Base-by-base conservation (phyloP, 2,329 filamentous ascomycete species). In the Cytospora chrysosperma region DNA sequence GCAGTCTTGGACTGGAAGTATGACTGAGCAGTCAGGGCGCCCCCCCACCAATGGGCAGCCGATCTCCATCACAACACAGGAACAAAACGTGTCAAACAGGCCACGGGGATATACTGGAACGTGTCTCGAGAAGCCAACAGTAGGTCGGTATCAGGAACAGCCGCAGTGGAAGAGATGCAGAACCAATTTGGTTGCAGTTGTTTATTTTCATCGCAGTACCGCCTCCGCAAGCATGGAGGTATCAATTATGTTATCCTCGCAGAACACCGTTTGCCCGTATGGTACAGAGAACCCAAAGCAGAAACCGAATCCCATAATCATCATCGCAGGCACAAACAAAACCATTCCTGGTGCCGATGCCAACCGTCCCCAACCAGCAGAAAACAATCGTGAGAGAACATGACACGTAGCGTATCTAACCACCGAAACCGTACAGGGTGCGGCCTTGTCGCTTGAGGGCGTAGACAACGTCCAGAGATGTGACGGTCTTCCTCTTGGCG, bases 401-500 rank as follows among this genome's bases (percentile, higher is more conserved):
- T 70, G 32, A 19, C 59, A 28, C 62, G 57, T 69, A 19, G 64
- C 61, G 55, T 55, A 63, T 66, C 87, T 91, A 94, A 85, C 90
- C 91, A 85, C 91, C 91, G 85, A 93, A 93, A 83, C 91, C 90
- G 85, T 93, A 94, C 70, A 93, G 89, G 76, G 90, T 91, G 75
- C 89, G 84, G 75, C 86, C 86, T 80, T 88, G 86, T 77, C 86
- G 81, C 83, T 88, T 88, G 70, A 88, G 81, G 53, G 85, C 85
- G 70, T 88, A 88, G 76, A 88, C 86, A 27, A 88, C 86, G 70
- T 88, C 86, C 55, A 88, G 83, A 12, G 86, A 88, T 37, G 86
- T 91, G 77, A 91, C 88, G 17, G 88, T 91, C 87, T 91, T 91
- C 79, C 88, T 87, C 86, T 91, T 91, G 80, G 88, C 88, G 81